phyloP scores from a whole-genome alignment of 257 asterid species.

The Parsonsia alboflavescens region DNA sequence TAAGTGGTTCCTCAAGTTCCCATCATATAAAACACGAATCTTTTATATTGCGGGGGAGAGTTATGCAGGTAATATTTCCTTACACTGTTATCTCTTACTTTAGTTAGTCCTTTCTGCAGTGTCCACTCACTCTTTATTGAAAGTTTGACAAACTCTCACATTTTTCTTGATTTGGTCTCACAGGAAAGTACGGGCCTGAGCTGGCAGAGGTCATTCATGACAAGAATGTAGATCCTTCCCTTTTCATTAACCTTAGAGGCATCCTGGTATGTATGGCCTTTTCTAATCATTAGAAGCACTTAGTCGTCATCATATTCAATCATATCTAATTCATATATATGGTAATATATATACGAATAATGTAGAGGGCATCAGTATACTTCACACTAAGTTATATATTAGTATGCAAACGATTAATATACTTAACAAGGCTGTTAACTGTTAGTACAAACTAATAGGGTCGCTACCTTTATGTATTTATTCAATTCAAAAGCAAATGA shows the following conservation, averaged over 20 bases:
- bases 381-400: no score
- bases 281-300: not conserved
- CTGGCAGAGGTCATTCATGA: conserved; percentile 73
- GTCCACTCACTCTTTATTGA: not conserved
- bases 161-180: conserved; percentile 7
- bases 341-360: not conserved
- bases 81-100: not conserved
- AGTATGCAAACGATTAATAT: no score
- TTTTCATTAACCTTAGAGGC: conserved; percentile 71
- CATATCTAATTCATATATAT: not conserved
- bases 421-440: no score
- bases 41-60: conserved; percentile 92
- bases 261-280: conserved; percentile 55
- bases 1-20: conserved; percentile 81
- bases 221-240: conserved; percentile 56
- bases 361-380: no score
- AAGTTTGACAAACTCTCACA: not conserved
- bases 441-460: no score
- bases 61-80: conserved; percentile 63
- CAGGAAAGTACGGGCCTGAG: conserved; percentile 84
- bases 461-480: not conserved
- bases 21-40: conserved; percentile 46
- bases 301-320: not conserved
- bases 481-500: not conserved
- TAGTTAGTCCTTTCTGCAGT: not conserved